phyloP scores from a whole-genome alignment of 352 stramenopile genomes.

The Globisporangium perplexum region DNA sequence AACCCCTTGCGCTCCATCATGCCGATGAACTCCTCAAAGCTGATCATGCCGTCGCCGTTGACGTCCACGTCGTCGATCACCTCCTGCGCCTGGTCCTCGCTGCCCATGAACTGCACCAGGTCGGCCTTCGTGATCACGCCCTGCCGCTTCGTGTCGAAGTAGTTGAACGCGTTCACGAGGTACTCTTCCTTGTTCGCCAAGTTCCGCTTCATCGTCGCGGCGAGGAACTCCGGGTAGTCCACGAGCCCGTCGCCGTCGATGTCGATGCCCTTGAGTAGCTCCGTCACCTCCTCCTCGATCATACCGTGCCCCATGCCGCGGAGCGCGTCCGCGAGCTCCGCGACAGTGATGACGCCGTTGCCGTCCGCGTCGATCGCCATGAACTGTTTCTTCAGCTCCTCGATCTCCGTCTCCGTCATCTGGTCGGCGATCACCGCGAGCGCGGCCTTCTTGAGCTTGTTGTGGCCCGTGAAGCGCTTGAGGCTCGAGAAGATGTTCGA shows the following conservation, averaged over 20 bases:
- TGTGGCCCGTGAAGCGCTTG: slow-evolving; percentile 86
- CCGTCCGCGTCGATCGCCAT: slow-evolving; percentile 83
- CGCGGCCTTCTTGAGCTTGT: slow-evolving; percentile 88
- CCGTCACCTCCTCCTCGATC: slow-evolving; percentile 86
- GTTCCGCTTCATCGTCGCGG: slow-evolving; percentile 90
- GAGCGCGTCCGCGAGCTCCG: slow-evolving; percentile 79
- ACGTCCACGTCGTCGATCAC: slow-evolving; percentile 90
- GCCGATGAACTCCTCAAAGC: slow-evolving; percentile 90
- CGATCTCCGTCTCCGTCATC: slow-evolving; percentile 80
- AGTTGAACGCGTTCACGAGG: slow-evolving; percentile 88
- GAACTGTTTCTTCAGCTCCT: slow-evolving; percentile 84
- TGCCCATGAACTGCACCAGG: slow-evolving; percentile 90
- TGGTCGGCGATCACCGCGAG: slow-evolving; percentile 84
- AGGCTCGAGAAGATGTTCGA: slow-evolving; percentile 82
- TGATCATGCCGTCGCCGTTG: slow-evolving; percentile 89
- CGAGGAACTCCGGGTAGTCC: slow-evolving; percentile 90
- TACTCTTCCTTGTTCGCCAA: slow-evolving; percentile 84
- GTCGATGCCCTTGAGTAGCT: slow-evolving; percentile 86
- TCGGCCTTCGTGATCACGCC: slow-evolving; percentile 86
- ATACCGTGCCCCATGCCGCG: slow-evolving; percentile 80
- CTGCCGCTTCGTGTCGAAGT: slow-evolving; percentile 86
- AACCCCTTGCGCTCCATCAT: slow-evolving; percentile 89
- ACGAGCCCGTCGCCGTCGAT: slow-evolving; percentile 86
- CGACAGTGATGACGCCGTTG: slow-evolving; percentile 88
- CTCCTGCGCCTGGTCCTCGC: slow-evolving; percentile 88